phyloP scores from a whole-genome alignment of 2,329 filamentous ascomycete genomes.

The Annulohypoxylon truncatum region DNA sequence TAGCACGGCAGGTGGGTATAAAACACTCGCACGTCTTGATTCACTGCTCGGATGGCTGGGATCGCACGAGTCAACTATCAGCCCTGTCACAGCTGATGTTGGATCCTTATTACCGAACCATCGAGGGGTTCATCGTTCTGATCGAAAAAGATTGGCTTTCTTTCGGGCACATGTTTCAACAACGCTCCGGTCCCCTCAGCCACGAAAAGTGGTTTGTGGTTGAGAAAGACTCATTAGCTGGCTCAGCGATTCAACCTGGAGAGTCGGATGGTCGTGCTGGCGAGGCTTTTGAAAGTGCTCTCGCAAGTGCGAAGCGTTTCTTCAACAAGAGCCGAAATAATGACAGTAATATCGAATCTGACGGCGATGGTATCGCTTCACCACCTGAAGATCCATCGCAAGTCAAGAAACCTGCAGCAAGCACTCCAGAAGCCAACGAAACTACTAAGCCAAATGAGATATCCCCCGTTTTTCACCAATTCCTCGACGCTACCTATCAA shows the following conservation, averaged over 20 bases:
- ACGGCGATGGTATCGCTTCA: conserved; percentile 44
- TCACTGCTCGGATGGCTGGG: conserved; percentile 98
- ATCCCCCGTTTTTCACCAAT: conserved; percentile 97
- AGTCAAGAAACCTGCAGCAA: conserved; percentile 51
- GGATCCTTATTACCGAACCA: conserved; percentile 92
- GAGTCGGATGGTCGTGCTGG: conserved; percentile 69
- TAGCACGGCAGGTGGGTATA: conserved; percentile 88
- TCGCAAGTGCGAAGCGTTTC: conserved; percentile 87
- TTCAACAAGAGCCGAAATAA: conserved; percentile 83
- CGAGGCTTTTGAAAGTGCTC: conserved; percentile 86
- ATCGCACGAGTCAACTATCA: conserved; percentile 94
- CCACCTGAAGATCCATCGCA: conserved; percentile 48
- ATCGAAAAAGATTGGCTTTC: conserved; percentile 98
- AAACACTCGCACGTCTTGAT: conserved; percentile 95
- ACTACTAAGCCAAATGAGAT: conserved; percentile 89
- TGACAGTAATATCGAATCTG: conserved; percentile 70
- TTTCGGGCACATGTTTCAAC: conserved; percentile 97
- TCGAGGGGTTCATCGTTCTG: conserved; percentile 93
- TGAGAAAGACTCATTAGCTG: conserved; percentile 82
- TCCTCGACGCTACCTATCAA: conserved; percentile 94
- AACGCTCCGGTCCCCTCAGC: conserved; percentile 87
- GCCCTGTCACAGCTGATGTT: conserved; percentile 92
- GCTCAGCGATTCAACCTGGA: conserved; percentile 70
- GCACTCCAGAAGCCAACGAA: conserved; percentile 64
- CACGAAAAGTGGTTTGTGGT: conserved; percentile 94